Base-by-base conservation (phyloP, 1,284 basidiomycete species). In the Fistulina hepatica region DNA sequence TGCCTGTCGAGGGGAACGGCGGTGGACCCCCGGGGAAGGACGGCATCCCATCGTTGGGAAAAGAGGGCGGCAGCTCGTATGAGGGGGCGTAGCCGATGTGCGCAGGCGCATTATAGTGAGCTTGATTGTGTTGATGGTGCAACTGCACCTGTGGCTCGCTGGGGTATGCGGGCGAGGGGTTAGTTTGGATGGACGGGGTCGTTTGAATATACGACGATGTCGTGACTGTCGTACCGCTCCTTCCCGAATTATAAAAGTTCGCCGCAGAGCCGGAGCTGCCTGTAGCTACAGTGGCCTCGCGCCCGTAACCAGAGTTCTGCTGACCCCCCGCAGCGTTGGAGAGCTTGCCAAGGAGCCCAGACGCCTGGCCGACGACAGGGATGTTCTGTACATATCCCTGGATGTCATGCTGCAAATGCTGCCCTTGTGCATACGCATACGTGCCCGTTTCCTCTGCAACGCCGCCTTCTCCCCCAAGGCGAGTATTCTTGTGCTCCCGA, bases 401-500 rank as follows among this genome's bases (percentile, higher is more conserved):
- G 6, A 77, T 19, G 26, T 60, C 53, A 7, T 65, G 54, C 51
- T 76, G 73, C 33, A 64, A 56, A 33, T 70, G 59, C 10, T 61
- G 48, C 4, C 65, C 77, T 30, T 71, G 59, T 33, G 55, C 58
- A 31, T 65, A 56, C 0, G 72, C 72, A 38, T 57, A 68, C 1
- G 63, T 53, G 2, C 71, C 69, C 36, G 71, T 58, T 0, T 63
- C 56, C 6, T 59, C 53, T 5, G 66, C 44, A 1, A 54, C 37
- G 1, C 69, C 68, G n/a, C 72, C 75, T 41, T 75, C 68, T 2
- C 73, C 72, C 0, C 58, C 58, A 5, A 71, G 55, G 4, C 85
- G 75, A 39, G 76, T 71, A 57, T 89, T 89, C 52, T 77, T 61
- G 55, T 86, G 81, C 46, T 74, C 72, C 16, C 76, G 71, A 9